A percentile compares a stretch with the other conserved stretches of the same genome.
Conservation (phyloP, 2,329 filamentous ascomycete genomes). For the Aspergillus sp. region DNA sequence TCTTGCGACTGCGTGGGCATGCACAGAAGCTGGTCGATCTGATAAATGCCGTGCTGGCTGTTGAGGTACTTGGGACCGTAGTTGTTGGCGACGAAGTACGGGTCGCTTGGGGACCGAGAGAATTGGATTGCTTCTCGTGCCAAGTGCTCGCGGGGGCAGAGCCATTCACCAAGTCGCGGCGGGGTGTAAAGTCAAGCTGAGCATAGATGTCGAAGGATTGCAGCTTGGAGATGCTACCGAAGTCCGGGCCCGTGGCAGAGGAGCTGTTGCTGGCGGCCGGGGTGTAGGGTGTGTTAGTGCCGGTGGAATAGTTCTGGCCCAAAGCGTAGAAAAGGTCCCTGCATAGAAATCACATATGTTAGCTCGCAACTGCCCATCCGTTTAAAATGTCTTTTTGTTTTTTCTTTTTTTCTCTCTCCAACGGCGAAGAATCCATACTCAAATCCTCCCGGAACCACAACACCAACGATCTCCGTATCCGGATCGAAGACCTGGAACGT, state of each 20-base stretch:
- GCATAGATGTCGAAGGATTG: slow-evolving; percentile 39
- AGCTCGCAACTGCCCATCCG: too few relatives aligned
- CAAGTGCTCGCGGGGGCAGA: slow-evolving; percentile 30
- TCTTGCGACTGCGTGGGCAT: slow-evolving; percentile 31
- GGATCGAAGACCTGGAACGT: slow-evolving; percentile 44
- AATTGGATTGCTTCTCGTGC: slow-evolving; percentile 31
- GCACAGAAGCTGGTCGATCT: slow-evolving; percentile 40
- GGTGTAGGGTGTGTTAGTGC: slow-evolving; percentile 30
- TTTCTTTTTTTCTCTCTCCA: too few relatives aligned
- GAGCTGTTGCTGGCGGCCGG: slow-evolving; percentile 23
- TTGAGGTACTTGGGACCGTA: slow-evolving; percentile 42
- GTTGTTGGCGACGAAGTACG: slow-evolving; percentile 40
- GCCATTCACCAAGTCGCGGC: slow-evolving; percentile 37
- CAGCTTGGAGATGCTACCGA: slow-evolving; percentile 29
- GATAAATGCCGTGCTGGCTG: slow-evolving; percentile 29
- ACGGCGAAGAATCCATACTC: slow-evolving; percentile 21
- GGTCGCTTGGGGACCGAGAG: slow-evolving; percentile 25
- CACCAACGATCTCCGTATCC: slow-evolving; percentile 41
- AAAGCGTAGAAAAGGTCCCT: slow-evolving; percentile 38
- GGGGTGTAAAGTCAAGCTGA: slow-evolving; percentile 33
- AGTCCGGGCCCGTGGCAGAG: slow-evolving; percentile 19
- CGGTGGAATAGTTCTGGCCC: slow-evolving; percentile 28
- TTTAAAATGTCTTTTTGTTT: too few relatives aligned
- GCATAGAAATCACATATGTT: neutral
- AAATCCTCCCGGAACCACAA: slow-evolving; percentile 43